Percentiles rank a stretch among this genome's conserved stretches.
Evolutionary conservation across 108 stramenopile species (phyloP).

Genomic region (Cyclotella choctawhatcheeana): DNA sequence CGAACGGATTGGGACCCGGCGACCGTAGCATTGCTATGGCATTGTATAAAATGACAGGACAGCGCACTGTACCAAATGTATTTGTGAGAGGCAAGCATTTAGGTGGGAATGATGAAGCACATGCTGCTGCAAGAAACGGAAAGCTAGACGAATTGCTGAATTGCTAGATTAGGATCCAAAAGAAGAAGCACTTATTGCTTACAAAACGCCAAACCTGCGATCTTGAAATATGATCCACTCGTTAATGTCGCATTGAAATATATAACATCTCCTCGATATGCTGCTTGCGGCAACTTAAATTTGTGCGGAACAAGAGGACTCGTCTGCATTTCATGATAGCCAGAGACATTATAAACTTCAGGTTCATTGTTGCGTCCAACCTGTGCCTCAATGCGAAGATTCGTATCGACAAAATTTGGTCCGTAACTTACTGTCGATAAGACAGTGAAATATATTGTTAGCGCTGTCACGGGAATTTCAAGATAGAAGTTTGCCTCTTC

Average conservation of each 20-base stretch:
- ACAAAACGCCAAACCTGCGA: slow-evolving; percentile 48
- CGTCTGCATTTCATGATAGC: slow-evolving; percentile 41
- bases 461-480: slow-evolving; percentile 11
- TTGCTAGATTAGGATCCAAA: background rate
- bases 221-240: slow-evolving; percentile 47
- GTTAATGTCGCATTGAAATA: slow-evolving; percentile 28
- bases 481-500: slow-evolving; percentile 27
- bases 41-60: slow-evolving; percentile 45
- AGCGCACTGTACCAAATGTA: slow-evolving; percentile 62
- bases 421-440: slow-evolving; percentile 37
- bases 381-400: background rate
- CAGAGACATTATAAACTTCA: slow-evolving; percentile 19
- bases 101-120: slow-evolving; percentile 74
- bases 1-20: slow-evolving; percentile 55
- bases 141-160: slow-evolving; percentile 29
- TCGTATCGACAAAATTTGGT: slow-evolving; percentile 27
- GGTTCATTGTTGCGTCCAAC: background rate
- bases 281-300: slow-evolving; percentile 34
- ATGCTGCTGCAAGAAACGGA: slow-evolving; percentile 51
- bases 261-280: slow-evolving; percentile 34
- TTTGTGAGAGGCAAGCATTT: slow-evolving; percentile 70
- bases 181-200: slow-evolving; percentile 7
- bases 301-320: slow-evolving; percentile 45
- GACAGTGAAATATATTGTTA: slow-evolving; percentile 27
- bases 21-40: slow-evolving; percentile 60